phyloP scores from a whole-genome alignment of 2,329 filamentous ascomycete genomes.

The Bisporella sp. region DNA sequence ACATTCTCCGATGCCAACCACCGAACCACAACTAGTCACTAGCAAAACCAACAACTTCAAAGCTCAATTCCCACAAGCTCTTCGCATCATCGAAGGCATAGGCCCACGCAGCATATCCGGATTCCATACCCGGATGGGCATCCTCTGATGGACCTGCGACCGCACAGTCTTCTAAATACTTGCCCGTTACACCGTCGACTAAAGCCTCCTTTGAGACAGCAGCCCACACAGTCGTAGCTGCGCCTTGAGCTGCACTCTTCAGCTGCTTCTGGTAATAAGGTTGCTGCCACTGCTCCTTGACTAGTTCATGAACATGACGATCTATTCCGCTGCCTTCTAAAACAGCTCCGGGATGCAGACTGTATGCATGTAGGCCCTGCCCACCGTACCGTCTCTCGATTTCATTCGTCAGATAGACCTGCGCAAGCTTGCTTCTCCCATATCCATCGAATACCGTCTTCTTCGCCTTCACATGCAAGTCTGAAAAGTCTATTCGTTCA shows the following conservation, averaged over 20 bases:
- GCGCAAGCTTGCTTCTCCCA: conserved; percentile 36
- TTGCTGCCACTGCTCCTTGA: too few relatives aligned
- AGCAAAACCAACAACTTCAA: conserved; percentile 23
- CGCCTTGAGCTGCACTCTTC: conserved; percentile 27
- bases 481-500: conserved; percentile 34
- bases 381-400: conserved; percentile 36
- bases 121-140: conserved; percentile 14
- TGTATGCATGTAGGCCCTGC: conserved; percentile 31
- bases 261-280: background rate
- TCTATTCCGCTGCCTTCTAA: too few relatives aligned
- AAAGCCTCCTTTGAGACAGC: conserved; percentile 17
- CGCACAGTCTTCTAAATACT: conserved; percentile 33
- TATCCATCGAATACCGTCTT: conserved; percentile 35
- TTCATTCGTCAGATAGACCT: conserved; percentile 38
- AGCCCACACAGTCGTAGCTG: conserved; percentile 36
- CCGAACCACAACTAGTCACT: too few relatives aligned
- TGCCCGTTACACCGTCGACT: conserved; percentile 36
- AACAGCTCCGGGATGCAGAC: conserved; percentile 34
- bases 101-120: conserved; percentile 16
- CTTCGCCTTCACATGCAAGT: conserved; percentile 9
- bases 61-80: conserved; percentile 34
- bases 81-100: conserved; percentile 33
- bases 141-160: conserved; percentile 25
- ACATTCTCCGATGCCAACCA: too few relatives aligned
- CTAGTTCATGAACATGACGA: too few relatives aligned